Percentiles rank a stretch among this genome's conserved stretches.
Evolutionary conservation across 2,329 filamentous ascomycete genomes (phyloP).

Genomic region (Arachnomyces sp.): DNA sequence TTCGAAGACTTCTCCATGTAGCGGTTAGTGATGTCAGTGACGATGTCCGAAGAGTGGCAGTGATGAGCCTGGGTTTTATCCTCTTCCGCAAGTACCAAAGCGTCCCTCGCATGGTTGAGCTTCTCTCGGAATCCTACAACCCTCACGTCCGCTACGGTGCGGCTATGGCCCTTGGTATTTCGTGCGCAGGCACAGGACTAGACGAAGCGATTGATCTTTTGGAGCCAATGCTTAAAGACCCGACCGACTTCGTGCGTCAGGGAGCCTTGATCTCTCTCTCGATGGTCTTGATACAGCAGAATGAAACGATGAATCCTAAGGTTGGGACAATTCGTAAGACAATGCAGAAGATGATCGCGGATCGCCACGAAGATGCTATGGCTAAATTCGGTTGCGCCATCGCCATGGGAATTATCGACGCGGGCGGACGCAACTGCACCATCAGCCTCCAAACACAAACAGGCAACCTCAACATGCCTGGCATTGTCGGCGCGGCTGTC

Average conservation of each 20-base stretch:
- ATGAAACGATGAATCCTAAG: constrained; percentile 97
- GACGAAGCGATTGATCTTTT: constrained; percentile 94
- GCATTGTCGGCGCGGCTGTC: constrained; percentile 93
- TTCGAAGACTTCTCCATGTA: constrained; percentile 87
- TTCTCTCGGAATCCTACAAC: constrained; percentile 97
- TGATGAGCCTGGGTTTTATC: constrained; percentile 97
- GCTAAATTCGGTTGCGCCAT: constrained; percentile 95
- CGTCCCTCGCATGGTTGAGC: constrained; percentile 96
- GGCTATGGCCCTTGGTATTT: constrained; percentile 96
- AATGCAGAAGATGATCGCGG: constrained; percentile 84
- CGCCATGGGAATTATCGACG: constrained; percentile 93
- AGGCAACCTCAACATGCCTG: constrained; percentile 97
- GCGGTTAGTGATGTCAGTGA: constrained; percentile 98
- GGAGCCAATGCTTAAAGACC: constrained; percentile 99
- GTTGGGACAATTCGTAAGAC: constrained; percentile 85
- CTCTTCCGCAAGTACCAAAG: constrained; percentile 96
- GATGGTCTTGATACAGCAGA: constrained; percentile 99
- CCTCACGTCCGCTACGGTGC: constrained; percentile 96
- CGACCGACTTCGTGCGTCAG: constrained; percentile 95
- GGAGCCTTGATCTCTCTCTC: constrained; percentile 87
- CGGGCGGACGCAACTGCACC: constrained; percentile 94
- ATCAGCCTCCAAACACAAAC: constrained; percentile 97
- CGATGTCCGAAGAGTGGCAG: constrained; percentile 88
- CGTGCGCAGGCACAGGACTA: constrained; percentile 89
- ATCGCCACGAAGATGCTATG: constrained; percentile 98